phyloP scores from a whole-genome alignment of 306 rosid genomes.

The Echinosophora koreensis region DNA sequence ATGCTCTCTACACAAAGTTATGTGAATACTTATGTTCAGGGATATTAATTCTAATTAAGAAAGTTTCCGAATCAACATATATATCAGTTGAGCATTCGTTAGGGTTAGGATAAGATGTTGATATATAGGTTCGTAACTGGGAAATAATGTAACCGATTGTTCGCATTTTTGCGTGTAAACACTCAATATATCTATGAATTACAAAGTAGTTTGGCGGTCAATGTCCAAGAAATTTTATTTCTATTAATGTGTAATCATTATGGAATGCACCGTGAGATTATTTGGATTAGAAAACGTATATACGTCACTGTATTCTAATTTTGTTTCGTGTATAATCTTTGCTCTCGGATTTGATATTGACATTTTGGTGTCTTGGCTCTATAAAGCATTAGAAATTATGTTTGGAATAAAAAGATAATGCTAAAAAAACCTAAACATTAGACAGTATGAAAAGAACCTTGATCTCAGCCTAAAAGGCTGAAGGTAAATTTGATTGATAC shows the following conservation, averaged over 20 bases:
- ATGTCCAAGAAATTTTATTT: constrained; percentile 31
- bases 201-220: constrained; percentile 36
- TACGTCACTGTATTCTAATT: not conserved
- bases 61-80: not conserved
- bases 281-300: constrained; percentile 15
- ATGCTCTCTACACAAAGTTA: not conserved
- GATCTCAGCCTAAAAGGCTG: not conserved
- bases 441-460: not conserved
- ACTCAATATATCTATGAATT: not conserved
- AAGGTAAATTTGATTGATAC: constrained; percentile 6
- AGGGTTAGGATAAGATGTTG: not conserved
- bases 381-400: not conserved
- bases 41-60: not conserved
- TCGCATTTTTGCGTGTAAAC: not conserved
- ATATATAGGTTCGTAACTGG: not conserved
- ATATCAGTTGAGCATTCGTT: not conserved
- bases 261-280: constrained; percentile 9
- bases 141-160: too few relatives aligned
- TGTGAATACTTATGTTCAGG: not conserved
- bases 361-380: constrained; percentile 8
- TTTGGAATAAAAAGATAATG: constrained; percentile 7
- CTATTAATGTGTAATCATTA: constrained; percentile 29
- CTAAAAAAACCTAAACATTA: not conserved
- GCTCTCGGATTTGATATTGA: not conserved
- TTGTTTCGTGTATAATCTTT: not conserved